Base-by-base conservation (phyloP, 169 alveolate genomes). In the Plasmodium chabaudi region DNA sequence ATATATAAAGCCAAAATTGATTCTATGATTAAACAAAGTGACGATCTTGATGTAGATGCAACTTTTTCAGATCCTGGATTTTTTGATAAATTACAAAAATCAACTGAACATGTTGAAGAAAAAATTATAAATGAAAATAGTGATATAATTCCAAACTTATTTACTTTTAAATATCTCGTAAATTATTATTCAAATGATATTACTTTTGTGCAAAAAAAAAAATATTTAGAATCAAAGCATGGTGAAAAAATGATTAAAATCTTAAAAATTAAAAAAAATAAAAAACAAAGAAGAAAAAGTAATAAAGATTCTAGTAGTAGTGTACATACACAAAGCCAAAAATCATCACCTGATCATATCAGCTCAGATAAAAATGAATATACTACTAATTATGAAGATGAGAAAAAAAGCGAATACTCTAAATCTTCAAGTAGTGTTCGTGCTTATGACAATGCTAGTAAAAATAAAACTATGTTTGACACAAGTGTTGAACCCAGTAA, bases 211-310 rank as follows among this genome's bases (percentile, higher is more conserved):
- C 89, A 79, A 57, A 79, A 68, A 65, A 79, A 79, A 53, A 63
- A 79, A 79, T 79, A 79, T 59, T 47, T 79, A 34, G 89, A 79
- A 79, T 79, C 89, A 12, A 79, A 79, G 39, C 89, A 79, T 51
- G 89, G 89, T 25, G 89, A 79, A 53, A 79, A 79, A 65, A 79
- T 79, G 77, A 65, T 79, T n/a, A 79, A 79, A 79, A 79, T 79
- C 10, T 60, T 79, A 23, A 79, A 79, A 60, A 55, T 79, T 9
- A 79, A 79, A 65, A 79, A 64, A 79, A 79, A 34, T 17, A 79
- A 79, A 42, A 64, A 65, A 42, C 64, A 79, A 12, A 79, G 65
- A 79, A 79, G 10, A 56, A 13, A 53, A 21, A 19, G 27, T 53
- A 51, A 39, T 71, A 25, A 27, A 4, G 34, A 55, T 9, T 17